Evolutionary conservation across 495 filamentous ascomycete species (phyloP).

Genomic region (Trypethelium eluteriae): DNA sequence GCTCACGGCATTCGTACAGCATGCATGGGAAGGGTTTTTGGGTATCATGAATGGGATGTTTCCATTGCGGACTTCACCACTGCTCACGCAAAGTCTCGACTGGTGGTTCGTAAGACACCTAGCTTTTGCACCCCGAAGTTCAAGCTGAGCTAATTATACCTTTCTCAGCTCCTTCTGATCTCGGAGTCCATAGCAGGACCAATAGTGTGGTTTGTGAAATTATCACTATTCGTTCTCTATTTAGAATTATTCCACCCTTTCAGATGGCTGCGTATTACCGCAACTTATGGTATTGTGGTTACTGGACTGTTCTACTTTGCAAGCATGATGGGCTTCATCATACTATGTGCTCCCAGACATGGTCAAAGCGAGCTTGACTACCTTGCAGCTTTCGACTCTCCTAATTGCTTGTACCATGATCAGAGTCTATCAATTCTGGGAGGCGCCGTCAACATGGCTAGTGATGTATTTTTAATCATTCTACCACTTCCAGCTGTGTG

Average conservation of each 20-base stretch:
- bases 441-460: not conserved
- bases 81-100: not conserved
- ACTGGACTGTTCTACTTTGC: not conserved
- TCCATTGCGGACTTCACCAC: not conserved
- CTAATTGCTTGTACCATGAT: not conserved
- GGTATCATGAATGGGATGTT: not conserved
- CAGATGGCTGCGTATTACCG: not conserved
- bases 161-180: not conserved
- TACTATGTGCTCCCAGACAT: not conserved
- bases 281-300: not conserved
- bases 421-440: not conserved
- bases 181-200: not conserved
- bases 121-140: not conserved
- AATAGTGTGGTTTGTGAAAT: not conserved
- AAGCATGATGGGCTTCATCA: not conserved
- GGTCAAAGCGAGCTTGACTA: not conserved
- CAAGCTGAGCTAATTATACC: not conserved
- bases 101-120: not conserved
- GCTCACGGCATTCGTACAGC: not conserved
- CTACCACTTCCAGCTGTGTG: conserved; percentile 11
- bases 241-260: not conserved
- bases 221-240: not conserved
- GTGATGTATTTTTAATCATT: not conserved
- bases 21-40: not conserved
- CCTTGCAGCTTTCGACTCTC: not conserved